These are phyloP conservation scores for Carex kokanica DNA, from an alignment of 176 grass and related monocot species.

Conservation along the genomic window DNA sequence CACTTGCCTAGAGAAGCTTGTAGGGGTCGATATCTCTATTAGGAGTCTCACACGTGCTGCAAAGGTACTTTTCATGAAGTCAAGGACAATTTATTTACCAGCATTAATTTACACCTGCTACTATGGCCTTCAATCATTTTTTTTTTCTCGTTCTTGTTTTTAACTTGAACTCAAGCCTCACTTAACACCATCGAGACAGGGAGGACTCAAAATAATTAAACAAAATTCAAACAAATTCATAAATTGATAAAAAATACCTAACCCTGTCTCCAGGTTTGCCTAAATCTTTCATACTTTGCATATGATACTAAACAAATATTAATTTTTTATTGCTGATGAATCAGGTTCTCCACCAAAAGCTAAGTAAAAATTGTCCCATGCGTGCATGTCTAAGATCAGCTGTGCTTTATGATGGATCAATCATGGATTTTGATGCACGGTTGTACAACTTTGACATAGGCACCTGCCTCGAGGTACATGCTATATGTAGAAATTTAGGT, in stretches of 20 bases:
- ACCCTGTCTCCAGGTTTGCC: not conserved
- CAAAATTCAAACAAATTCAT: not conserved
- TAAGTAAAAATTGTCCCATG: constrained; percentile 46
- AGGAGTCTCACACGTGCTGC: constrained; percentile 74
- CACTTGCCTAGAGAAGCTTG: constrained; percentile 69
- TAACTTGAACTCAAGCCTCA: not conserved
- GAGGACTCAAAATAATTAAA: not conserved
- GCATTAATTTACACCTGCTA: not conserved
- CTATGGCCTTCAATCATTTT: not conserved
- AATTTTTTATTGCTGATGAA: constrained; percentile 6
- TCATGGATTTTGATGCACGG: constrained; percentile 69
- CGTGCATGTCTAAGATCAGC: constrained; percentile 42
- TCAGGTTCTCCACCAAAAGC: constrained; percentile 71
- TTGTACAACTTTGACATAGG: constrained; percentile 76
- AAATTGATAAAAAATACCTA: constrained; percentile 6
- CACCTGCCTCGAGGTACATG: constrained; percentile 75
- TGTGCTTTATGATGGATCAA: constrained; percentile 81
- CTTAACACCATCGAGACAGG: not conserved
- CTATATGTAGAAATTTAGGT: not conserved
- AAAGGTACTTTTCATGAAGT: constrained; percentile 46
- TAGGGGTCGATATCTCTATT: constrained; percentile 85
- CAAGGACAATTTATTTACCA: not conserved
- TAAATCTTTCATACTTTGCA: constrained; percentile 6
- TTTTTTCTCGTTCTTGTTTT: not conserved
- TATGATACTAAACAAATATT: not conserved